These are phyloP conservation scores for Yamadazyma sp. DNA, from an alignment of 1,139 yeast species.

Conservation along the genomic window DNA sequence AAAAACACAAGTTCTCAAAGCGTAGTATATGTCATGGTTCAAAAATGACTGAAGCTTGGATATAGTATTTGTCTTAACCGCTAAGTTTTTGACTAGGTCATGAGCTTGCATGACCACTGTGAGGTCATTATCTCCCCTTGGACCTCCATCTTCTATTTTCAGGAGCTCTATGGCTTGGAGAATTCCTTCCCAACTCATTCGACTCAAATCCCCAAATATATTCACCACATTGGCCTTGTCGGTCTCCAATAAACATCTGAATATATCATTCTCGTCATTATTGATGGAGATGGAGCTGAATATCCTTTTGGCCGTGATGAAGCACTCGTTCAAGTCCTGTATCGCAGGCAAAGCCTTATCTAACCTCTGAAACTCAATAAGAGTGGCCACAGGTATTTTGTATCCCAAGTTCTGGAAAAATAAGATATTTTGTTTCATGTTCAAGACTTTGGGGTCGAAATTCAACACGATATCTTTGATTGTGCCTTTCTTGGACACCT, in stretches of 20 bases:
- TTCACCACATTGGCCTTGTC: conserved; percentile 33
- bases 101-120: conserved; percentile 42
- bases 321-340: conserved; percentile 49
- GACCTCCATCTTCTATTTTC: conserved; percentile 19
- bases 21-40: conserved; percentile 17
- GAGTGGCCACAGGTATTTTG: conserved; percentile 49
- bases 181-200: conserved; percentile 57
- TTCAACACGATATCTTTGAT: conserved; percentile 36
- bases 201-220: conserved; percentile 24
- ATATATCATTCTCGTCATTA: conserved; percentile 27
- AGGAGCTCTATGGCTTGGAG: conserved; percentile 50
- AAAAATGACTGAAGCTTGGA: conserved; percentile 24
- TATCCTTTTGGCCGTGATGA: conserved; percentile 29
- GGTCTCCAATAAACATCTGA: conserved; percentile 42
- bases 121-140: conserved; percentile 42
- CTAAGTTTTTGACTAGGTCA: conserved; percentile 23
- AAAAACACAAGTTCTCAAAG: conserved; percentile 32
- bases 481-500: conserved; percentile 12
- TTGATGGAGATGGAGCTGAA: conserved; percentile 21
- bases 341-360: conserved; percentile 59
- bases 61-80: conserved; percentile 33
- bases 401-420: conserved; percentile 54
- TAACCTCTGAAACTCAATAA: conserved; percentile 43
- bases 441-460: conserved; percentile 49
- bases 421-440: conserved; percentile 53